Evolutionary conservation across 148 eudicot genomes (phyloP).

Genomic region (Hydrangea macrophylla): DNA sequence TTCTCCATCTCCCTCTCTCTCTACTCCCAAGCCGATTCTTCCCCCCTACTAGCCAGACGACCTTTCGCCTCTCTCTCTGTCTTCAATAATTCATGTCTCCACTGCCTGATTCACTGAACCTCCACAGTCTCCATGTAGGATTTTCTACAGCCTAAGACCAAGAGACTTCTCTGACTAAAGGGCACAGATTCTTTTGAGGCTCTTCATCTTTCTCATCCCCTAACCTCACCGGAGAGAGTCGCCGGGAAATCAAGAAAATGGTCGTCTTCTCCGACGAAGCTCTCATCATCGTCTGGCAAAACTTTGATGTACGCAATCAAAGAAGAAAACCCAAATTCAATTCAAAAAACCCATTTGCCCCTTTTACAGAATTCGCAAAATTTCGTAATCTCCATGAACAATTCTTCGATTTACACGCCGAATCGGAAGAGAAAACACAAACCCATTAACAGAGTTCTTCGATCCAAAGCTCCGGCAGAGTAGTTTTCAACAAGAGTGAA

Average conservation of each 20-base stretch:
- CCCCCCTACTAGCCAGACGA: too few species aligned
- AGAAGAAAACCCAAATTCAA: constrained; percentile 14
- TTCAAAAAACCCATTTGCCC: constrained; percentile 25
- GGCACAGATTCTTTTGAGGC: too few species aligned
- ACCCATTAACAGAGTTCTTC: constrained; percentile 11
- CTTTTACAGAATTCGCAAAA: neutral
- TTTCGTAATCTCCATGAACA: neutral
- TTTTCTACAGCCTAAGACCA: too few species aligned
- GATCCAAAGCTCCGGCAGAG: constrained; percentile 9
- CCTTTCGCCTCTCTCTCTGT: too few species aligned
- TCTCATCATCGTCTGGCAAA: too few species aligned
- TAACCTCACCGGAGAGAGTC: constrained; percentile 29
- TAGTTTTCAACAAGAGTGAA: constrained; percentile 45
- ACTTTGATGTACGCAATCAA: constrained; percentile 13
- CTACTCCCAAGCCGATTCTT: too few species aligned
- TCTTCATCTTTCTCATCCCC: too few species aligned
- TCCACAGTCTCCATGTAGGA: too few species aligned
- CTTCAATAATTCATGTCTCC: too few species aligned
- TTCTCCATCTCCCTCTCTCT: too few species aligned
- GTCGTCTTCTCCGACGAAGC: constrained; percentile 12
- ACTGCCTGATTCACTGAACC: too few species aligned
- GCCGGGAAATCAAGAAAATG: constrained; percentile 21
- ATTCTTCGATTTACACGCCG: neutral
- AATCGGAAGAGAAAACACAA: constrained; percentile 13
- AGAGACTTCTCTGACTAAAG: too few species aligned